Evolutionary conservation across 2,329 filamentous ascomycete genomes (phyloP).

Genomic region (Exophiala sideris): DNA sequence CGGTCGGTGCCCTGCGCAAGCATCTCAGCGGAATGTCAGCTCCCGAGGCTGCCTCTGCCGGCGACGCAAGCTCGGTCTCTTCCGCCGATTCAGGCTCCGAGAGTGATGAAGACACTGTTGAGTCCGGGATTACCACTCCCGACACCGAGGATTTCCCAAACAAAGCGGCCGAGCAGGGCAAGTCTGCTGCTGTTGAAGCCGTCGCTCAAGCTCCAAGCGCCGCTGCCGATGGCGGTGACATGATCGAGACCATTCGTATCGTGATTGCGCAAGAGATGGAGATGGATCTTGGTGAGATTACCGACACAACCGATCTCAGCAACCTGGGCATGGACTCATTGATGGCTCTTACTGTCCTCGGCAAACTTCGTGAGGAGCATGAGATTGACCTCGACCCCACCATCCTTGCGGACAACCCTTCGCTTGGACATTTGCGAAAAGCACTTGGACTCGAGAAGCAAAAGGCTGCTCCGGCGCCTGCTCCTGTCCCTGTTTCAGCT

Average conservation of each 20-base stretch:
- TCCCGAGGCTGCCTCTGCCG: conserved; percentile 24
- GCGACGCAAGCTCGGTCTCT: conserved; percentile 30
- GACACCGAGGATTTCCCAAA: conserved; percentile 29
- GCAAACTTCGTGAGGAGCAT: conserved; percentile 43
- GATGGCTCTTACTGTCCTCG: conserved; percentile 45
- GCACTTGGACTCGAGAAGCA: conserved; percentile 39
- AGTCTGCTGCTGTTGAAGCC: conserved; percentile 31
- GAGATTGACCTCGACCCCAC: conserved; percentile 42
- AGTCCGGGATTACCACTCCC: conserved; percentile 31
- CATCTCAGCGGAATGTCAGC: conserved; percentile 41
- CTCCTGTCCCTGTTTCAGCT: conserved; percentile 9
- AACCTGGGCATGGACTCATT: conserved; percentile 47
- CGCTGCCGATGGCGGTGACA: conserved; percentile 36
- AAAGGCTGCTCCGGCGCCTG: conserved; percentile 28
- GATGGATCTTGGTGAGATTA: conserved; percentile 40
- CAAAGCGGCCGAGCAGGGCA: conserved; percentile 19
- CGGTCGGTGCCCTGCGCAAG: conserved; percentile 59
- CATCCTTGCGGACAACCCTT: conserved; percentile 44
- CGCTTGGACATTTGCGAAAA: conserved; percentile 39
- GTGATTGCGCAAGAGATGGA: conserved; percentile 46
- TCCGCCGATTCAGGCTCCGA: conserved; percentile 27
- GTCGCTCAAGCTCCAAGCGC: conserved; percentile 34
- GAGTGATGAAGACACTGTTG: conserved; percentile 27
- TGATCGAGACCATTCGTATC: conserved; percentile 39
- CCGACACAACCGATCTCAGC: conserved; percentile 39